Conservation (phyloP, 73 alveolate genomes). For the Tetrahymena borealis region DNA sequence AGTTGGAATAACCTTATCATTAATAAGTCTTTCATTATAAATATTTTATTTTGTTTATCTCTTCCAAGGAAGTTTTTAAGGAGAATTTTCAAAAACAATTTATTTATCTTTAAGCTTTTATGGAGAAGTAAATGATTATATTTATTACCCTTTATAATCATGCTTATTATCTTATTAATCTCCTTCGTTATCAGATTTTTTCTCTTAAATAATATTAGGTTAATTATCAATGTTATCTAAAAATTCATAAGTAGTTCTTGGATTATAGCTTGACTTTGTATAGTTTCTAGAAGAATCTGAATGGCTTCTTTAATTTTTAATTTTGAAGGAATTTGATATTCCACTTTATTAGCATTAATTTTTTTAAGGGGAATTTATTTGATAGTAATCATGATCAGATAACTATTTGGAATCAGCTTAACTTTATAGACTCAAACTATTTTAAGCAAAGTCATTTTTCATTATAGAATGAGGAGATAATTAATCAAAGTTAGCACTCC, state of each 20-base stretch:
- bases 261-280: background rate
- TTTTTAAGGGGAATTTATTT: background rate
- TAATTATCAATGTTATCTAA: no score
- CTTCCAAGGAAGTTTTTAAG: no score
- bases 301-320: background rate
- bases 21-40: background rate
- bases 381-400: background rate
- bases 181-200: no score
- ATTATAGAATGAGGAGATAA: no score
- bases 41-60: background rate
- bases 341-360: background rate
- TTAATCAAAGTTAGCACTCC: no score
- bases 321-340: background rate
- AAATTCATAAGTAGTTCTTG: background rate
- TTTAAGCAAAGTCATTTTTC: background rate
- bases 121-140: no score
- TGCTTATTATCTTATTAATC: no score
- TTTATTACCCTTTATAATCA: no score
- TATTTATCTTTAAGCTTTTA: no score
- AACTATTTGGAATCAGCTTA: background rate
- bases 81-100: no score
- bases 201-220: no score
- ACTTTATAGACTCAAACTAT: background rate
- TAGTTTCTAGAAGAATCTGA: background rate
- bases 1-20: background rate